Evolutionary conservation across 768 basidiomycete species (phyloP), one percentile per base, ranked within the genome.

Genomic region (Phylloporus rhodoxanthus): DNA sequence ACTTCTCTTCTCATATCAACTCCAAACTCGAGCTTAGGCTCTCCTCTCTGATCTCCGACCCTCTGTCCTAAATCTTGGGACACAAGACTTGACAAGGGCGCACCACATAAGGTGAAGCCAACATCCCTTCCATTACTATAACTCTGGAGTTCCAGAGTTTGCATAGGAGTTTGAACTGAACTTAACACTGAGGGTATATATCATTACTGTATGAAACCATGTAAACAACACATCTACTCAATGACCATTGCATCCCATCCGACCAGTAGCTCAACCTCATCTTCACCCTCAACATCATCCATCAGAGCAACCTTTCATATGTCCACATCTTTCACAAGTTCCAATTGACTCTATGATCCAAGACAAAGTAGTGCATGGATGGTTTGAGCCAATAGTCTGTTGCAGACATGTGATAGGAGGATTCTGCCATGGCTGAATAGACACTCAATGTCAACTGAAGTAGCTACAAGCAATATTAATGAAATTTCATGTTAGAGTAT

Each of bases 351-450:
- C 71, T 70, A 74, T 1, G 29, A 45, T 5, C 64, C 64, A 1
- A 73, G 57, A 50, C 72, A 74, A 33, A 73, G 45, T 4, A 68
- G 44, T 0, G 64, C 59, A 2, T 56, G 50, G 0, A 63, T 65
- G 2, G 61, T 57, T 49, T 64, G 53, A 8, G 43, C 56, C 5
- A 60, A 63, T 6, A 69, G 43, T 1, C 53, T 52, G 38, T 59
- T 68, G 3, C 45, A 51, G 14, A 63, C 54, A 39, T 68, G 65
- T 0, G 58, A 63, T 2, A 69, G 54, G 1, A 70, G 23, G 5
- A 62, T 55, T 7, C 49, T 44, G 6, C 68, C 64, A 17, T 43
- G 46, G 30, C 63, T 67, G 37, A 70, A 70, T 1, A 62, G 52
- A 7, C 49, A 47, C 40, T 70, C 59, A n/a, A 71, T 60, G 44